These are phyloP conservation scores for Chlamydomonas sphaeroides DNA, from an alignment of 139 green algal genomes.

Conservation along the genomic window DNA sequence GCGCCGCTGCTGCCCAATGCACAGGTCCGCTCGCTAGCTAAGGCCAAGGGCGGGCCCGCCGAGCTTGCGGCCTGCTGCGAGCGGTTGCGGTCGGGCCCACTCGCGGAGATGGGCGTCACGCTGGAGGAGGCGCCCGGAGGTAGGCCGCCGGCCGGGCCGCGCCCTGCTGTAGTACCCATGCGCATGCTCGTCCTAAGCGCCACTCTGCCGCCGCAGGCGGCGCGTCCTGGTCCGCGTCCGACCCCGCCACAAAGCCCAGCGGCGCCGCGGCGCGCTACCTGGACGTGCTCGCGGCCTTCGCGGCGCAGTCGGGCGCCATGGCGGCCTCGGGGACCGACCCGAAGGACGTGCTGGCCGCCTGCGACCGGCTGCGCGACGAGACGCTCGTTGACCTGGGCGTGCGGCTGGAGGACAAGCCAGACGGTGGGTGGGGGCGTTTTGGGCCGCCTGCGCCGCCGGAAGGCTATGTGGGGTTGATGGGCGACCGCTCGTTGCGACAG, in stretches of 20 bases:
- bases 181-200: background rate
- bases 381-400: slow-evolving; percentile 90
- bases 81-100: slow-evolving; percentile 73
- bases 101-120: slow-evolving; percentile 82
- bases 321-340: slow-evolving; percentile 26
- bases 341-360: slow-evolving; percentile 72
- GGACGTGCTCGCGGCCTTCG: slow-evolving; percentile 83
- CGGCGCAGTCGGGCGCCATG: slow-evolving; percentile 58
- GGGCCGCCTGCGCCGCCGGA: no score
- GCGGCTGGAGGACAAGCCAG: slow-evolving; percentile 88
- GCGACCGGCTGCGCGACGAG: slow-evolving; percentile 86
- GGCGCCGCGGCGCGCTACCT: slow-evolving; percentile 53
- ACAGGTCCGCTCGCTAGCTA: slow-evolving; percentile 49
- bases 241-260: background rate
- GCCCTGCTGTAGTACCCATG: background rate
- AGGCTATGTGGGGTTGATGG: no score
- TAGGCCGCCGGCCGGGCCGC: background rate
- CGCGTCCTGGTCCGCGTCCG: background rate
- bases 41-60: slow-evolving; percentile 47
- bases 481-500: no score
- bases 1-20: no score
- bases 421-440: slow-evolving; percentile 65
- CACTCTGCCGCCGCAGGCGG: background rate
- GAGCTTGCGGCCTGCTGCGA: slow-evolving; percentile 52
- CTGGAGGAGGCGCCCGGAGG: slow-evolving; percentile 75